Conservation (phyloP, 2,329 filamentous ascomycete genomes). For the Curvularia sp. region DNA sequence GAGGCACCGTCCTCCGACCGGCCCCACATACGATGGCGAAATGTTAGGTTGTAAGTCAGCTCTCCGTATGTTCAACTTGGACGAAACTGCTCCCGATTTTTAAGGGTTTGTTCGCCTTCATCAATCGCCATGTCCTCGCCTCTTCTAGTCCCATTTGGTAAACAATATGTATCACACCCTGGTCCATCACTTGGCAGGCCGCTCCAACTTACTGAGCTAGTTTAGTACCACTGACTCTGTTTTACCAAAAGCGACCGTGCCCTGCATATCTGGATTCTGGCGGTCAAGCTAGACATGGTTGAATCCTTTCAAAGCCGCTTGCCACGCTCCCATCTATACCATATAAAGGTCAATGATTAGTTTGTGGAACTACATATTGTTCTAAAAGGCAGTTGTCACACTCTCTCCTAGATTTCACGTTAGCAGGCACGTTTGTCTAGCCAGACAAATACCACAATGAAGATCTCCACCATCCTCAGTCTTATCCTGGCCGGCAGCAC, state of each 20-base stretch:
- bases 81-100: neutral
- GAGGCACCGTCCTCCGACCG: neutral
- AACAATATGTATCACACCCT: neutral
- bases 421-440: neutral
- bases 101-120: neutral
- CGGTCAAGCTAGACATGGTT: neutral
- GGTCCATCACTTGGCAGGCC: neutral
- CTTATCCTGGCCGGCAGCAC: neutral
- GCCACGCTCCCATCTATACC: neutral
- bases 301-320: neutral
- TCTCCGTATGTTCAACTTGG: neutral
- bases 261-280: neutral
- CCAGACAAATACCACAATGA: neutral
- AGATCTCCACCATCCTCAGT: neutral
- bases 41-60: neutral
- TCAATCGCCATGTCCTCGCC: neutral
- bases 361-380: neutral
- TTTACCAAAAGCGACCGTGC: neutral
- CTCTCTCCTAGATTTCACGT: neutral
- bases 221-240: neutral
- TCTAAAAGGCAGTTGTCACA: neutral
- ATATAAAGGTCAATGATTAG: neutral
- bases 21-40: neutral
- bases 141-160: neutral
- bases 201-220: neutral